Percentiles rank a stretch among this genome's conserved stretches.
Evolutionary conservation across 2,329 filamentous ascomycete genomes (phyloP).

Genomic region (Diplodia sapinea): DNA sequence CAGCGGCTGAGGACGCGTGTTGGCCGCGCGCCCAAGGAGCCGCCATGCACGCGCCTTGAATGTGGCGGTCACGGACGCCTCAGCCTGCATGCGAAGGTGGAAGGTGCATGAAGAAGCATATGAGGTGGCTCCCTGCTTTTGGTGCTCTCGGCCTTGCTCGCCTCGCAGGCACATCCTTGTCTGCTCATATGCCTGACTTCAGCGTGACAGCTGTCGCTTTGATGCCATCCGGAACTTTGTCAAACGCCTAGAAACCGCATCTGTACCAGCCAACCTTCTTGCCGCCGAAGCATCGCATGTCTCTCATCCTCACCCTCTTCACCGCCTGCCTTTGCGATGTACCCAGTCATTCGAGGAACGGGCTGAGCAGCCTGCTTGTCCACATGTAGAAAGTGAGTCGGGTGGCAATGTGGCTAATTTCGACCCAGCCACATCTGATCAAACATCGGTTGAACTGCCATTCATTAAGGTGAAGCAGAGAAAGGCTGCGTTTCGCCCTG

Average conservation of each 20-base stretch:
- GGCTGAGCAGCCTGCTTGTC: background rate
- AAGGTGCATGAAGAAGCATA: background rate
- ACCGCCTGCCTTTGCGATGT: background rate
- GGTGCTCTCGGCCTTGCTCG: too few relatives aligned
- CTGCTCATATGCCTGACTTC: background rate
- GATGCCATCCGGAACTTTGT: background rate
- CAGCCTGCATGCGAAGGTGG: background rate
- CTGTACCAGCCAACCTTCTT: background rate
- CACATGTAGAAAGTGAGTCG: background rate
- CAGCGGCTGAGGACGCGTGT: constrained; percentile 1
- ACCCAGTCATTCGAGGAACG: background rate
- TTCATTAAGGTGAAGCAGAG: constrained; percentile 19
- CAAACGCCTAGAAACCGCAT: background rate
- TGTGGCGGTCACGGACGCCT: background rate
- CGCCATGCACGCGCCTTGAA: background rate
- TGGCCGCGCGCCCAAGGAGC: background rate
- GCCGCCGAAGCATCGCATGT: background rate
- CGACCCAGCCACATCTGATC: constrained; percentile 19
- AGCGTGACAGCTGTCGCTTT: background rate
- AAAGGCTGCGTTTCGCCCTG: background rate
- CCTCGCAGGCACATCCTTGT: too few relatives aligned
- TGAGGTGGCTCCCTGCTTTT: too few relatives aligned
- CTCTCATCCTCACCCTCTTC: background rate
- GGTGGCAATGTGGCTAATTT: background rate
- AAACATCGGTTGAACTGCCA: constrained; percentile 13